These are phyloP conservation scores for Phytophthora parvispora DNA, from an alignment of 352 stramenopile genomes.

Conservation along the genomic window DNA sequence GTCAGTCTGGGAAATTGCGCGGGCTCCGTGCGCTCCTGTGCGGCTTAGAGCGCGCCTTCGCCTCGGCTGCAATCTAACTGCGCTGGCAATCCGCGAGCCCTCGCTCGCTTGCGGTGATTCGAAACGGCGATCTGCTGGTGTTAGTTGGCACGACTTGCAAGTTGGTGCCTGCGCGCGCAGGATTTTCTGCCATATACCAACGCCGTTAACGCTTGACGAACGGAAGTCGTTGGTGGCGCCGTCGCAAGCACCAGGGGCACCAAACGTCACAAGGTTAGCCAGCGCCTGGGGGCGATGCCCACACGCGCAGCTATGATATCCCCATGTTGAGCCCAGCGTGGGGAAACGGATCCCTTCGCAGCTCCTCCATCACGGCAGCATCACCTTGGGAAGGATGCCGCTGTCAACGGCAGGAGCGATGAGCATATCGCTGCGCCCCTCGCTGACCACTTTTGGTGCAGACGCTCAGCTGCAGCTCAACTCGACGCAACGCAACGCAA, in stretches of 20 bases:
- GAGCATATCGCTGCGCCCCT: constrained; percentile 2
- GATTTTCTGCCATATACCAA: constrained; percentile 11
- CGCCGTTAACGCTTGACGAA: constrained; percentile 21
- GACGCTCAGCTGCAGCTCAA: constrained; percentile 7
- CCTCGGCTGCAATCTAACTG: neutral
- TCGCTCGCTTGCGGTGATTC: constrained; percentile 6
- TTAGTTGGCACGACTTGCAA: constrained; percentile 11
- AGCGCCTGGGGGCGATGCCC: neutral
- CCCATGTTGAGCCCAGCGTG: constrained; percentile 7
- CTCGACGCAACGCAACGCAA: no score
- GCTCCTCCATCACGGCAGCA: neutral
- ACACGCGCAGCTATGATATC: neutral
- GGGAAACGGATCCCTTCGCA: constrained; percentile 21
- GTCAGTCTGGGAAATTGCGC: constrained; percentile 19
- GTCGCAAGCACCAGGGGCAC: constrained; percentile 10
- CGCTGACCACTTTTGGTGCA: constrained; percentile 10
- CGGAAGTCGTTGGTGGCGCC: constrained; percentile 4
- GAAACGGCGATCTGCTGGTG: constrained; percentile 21
- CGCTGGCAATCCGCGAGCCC: neutral
- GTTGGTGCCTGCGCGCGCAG: neutral
- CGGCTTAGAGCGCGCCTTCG: constrained; percentile 2
- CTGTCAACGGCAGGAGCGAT: neutral
- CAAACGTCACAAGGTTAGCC: constrained; percentile 6
- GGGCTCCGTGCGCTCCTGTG: neutral
- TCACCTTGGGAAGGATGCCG: neutral